Evolutionary conservation across 352 stramenopile genomes (phyloP).

Genomic region (Pythium sukuiense): DNA sequence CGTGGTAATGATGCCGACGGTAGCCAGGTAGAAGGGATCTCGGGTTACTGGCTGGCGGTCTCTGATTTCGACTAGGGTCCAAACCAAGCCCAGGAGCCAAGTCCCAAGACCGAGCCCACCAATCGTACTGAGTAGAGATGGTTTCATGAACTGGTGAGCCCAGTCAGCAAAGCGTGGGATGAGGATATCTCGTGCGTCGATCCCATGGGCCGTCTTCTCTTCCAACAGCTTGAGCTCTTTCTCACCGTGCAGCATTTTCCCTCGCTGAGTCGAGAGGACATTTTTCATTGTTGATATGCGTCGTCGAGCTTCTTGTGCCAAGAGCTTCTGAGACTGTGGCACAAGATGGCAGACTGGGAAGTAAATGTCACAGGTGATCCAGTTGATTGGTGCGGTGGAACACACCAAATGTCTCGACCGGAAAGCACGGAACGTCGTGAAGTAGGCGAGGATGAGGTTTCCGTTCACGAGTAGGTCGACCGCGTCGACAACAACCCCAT

Average conservation of each 20-base stretch:
- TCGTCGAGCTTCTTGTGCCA: not conserved
- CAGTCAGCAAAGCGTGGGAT: not conserved
- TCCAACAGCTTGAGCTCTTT: not conserved
- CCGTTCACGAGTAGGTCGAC: slow-evolving; percentile 4
- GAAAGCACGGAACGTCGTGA: not conserved
- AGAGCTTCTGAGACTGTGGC: not conserved
- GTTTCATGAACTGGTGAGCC: not conserved
- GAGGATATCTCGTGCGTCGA: not conserved
- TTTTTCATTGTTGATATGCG: not conserved
- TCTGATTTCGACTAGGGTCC: not conserved
- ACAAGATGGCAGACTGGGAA: not conserved
- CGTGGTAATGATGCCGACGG: not conserved
- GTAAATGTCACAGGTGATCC: not conserved
- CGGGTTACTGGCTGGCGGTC: not conserved
- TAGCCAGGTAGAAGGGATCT: not conserved
- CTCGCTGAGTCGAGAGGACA: no score
- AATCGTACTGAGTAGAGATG: not conserved
- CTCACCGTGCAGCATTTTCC: no score
- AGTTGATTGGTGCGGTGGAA: not conserved
- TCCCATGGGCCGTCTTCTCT: not conserved
- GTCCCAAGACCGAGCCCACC: not conserved
- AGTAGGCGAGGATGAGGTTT: not conserved
- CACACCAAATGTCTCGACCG: slow-evolving; percentile 1
- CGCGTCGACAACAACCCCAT: not conserved
- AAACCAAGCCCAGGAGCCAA: not conserved